Evolutionary conservation across 306 rosid species (phyloP), one percentile per base, ranked within the genome.

Genomic region (Sicyos baderoa): DNA sequence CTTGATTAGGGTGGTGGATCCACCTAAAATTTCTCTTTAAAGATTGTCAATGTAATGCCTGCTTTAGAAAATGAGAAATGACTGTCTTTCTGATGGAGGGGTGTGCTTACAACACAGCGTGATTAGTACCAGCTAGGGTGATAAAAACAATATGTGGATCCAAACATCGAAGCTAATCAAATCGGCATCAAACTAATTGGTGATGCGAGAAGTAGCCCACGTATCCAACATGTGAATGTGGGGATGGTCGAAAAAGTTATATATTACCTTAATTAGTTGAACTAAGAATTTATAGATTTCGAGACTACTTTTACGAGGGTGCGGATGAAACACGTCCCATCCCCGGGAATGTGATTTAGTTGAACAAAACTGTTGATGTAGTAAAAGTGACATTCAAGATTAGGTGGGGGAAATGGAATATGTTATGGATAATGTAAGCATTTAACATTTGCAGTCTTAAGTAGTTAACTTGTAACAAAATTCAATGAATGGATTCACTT

Each of bases 251-350:
- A 54, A 0, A 6, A 54, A 21, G 22, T 4, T 3, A 11, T 54
- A 16, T 21, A 35, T 35, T 35, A 8, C 7, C 16, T 54, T 54
- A 54, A 54, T 11, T 15, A 55, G 27, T 27, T 55, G 35, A 12
- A 8, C 5, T 55, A 22, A 4, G n/a, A 1, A 11, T 15, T 15
- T 10, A 0, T 21, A 21, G 61, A 55, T 15, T 22, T 6, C 25
- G 2, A 42, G 21, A 77, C 16, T 87, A 90, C 97, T 96, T 90
- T 93, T 65, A 84, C 88, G 4, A 90, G 99, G 22, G 63, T 58
- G 60, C 91, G 90, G 57, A 90, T 71, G 83, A 93, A 93, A 68
- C 79, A 82, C 80, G 35, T 88, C n/a, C 97, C 97, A 47, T 93
- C 97, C 53, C 74, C 70, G 5, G 96, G 94, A 71, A 86, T 90